Evolutionary conservation across 257 asterid genomes (phyloP).

Genomic region (Gentiana macrophylla): DNA sequence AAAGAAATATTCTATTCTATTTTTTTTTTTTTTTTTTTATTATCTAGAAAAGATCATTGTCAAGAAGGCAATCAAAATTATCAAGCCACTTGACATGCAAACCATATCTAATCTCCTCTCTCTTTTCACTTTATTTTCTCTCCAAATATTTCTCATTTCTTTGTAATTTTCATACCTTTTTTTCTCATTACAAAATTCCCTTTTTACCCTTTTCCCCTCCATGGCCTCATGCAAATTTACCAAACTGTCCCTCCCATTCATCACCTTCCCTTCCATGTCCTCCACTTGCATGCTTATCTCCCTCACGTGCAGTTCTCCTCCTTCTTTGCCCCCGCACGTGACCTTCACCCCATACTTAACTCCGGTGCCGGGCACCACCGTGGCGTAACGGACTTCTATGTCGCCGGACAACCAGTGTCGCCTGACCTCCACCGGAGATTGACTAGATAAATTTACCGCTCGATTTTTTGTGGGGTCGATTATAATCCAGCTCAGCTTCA

Average conservation of each 20-base stretch:
- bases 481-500: conserved; percentile 66
- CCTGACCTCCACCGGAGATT: conserved; percentile 39
- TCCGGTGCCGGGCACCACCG: conserved; percentile 24
- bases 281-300: conserved; percentile 67
- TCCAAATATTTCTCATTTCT: conserved; percentile 24
- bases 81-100: conserved; percentile 28
- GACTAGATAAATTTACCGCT: conserved; percentile 55
- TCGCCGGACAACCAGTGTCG: conserved; percentile 70
- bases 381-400: conserved; percentile 34
- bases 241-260: conserved; percentile 46
- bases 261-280: conserved; percentile 67
- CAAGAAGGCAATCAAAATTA: conserved; percentile 41
- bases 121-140: conserved; percentile 28
- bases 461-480: conserved; percentile 41
- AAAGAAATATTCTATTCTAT: background rate
- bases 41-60: conserved; percentile 20
- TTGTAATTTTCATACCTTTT: conserved; percentile 22
- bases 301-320: conserved; percentile 42
- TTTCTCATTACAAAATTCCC: conserved; percentile 21
- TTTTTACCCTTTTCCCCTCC: conserved; percentile 41
- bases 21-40: background rate
- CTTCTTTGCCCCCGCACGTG: conserved; percentile 49
- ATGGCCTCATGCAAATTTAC: conserved; percentile 34
- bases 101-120: conserved; percentile 44
- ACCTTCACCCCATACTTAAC: conserved; percentile 50